A percentile compares a stretch with the other conserved stretches of the same genome.
phyloP scores from a whole-genome alignment of 2,329 filamentous ascomycete genomes.

The Phaeosphaeriaceae sp. region DNA sequence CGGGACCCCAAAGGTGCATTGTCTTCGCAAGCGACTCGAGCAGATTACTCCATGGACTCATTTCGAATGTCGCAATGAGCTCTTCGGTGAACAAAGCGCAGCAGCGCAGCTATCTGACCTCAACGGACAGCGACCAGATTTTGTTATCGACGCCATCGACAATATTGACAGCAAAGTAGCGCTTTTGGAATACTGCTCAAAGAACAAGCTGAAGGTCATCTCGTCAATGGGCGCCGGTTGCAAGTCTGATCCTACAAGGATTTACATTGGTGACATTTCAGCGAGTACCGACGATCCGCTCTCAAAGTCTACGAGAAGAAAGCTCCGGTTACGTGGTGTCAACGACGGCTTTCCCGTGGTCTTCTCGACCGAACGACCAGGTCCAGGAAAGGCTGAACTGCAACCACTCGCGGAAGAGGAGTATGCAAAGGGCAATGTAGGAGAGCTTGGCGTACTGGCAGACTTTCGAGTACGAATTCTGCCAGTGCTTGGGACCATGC shows the following conservation, averaged over 20 bases:
- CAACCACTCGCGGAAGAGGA: constrained; percentile 88
- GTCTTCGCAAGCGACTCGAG: constrained; percentile 78
- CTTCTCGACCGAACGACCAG: constrained; percentile 89
- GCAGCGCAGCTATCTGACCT: constrained; percentile 72
- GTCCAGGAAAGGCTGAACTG: constrained; percentile 88
- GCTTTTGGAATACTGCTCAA: constrained; percentile 85
- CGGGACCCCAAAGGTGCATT: constrained; percentile 89
- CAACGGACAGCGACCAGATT: constrained; percentile 75
- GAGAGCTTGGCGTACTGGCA: constrained; percentile 85
- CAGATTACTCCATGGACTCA: constrained; percentile 91
- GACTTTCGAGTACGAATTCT: constrained; percentile 96
- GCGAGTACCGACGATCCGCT: constrained; percentile 87
- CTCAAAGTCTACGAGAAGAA: constrained; percentile 81
- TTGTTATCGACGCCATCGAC: constrained; percentile 96
- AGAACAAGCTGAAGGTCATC: constrained; percentile 80
- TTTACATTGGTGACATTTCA: constrained; percentile 91
- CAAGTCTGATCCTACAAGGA: constrained; percentile 84
- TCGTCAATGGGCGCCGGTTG: constrained; percentile 96
- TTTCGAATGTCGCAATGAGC: constrained; percentile 85
- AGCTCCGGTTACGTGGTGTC: constrained; percentile 78
- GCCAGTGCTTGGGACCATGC: constrained; percentile 95
- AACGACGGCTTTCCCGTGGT: constrained; percentile 88
- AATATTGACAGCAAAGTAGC: constrained; percentile 98
- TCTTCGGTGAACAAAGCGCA: constrained; percentile 76
- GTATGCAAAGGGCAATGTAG: constrained; percentile 83